A percentile compares a stretch with the other conserved stretches of the same genome.
These are phyloP conservation scores for Euphorbia corollata DNA, from an alignment of 441 rosid genomes.

Conservation along the genomic window DNA sequence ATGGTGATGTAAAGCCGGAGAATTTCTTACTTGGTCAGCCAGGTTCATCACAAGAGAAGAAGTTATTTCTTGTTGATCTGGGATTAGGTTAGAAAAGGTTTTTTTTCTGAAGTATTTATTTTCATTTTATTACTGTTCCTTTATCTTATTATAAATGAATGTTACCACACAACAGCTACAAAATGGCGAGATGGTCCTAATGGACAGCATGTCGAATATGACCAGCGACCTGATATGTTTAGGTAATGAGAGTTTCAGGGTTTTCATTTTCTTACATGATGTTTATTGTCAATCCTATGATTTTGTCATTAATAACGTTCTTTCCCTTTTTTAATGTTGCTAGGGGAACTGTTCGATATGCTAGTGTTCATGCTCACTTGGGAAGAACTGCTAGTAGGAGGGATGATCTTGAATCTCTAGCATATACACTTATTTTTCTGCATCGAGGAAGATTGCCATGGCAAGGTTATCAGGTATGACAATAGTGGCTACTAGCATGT, in stretches of 20 bases:
- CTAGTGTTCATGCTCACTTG: constrained; percentile 95
- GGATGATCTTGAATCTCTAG: constrained; percentile 96
- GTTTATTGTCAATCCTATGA: constrained; percentile 5
- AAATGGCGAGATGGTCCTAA: constrained; percentile 84
- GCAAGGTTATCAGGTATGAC: constrained; percentile 93
- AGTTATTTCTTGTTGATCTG: constrained; percentile 88
- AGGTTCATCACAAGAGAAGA: constrained; percentile 83
- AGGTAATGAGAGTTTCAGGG: constrained; percentile 39
- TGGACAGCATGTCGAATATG: constrained; percentile 87
- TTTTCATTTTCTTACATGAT: constrained; percentile 9
- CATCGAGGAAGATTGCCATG: constrained; percentile 92
- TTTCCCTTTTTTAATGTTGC: constrained; percentile 13
- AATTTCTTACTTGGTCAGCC: constrained; percentile 98
- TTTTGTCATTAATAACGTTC: constrained; percentile 13
- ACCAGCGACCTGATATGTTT: constrained; percentile 99
- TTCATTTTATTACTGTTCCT: constrained; percentile 10
- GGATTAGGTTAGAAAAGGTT: constrained; percentile 59
- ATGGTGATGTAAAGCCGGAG: constrained; percentile 98
- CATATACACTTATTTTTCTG: constrained; percentile 85
- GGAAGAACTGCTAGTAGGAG: constrained; percentile 98
- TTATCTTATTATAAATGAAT: constrained; percentile 10
- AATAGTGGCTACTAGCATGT: background rate
- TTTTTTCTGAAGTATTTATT: background rate
- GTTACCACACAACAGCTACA: constrained; percentile 53
- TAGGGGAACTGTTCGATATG: constrained; percentile 95